Evolutionary conservation across 2,329 filamentous ascomycete genomes (phyloP).

Genomic region (Huntiella decipiens): DNA sequence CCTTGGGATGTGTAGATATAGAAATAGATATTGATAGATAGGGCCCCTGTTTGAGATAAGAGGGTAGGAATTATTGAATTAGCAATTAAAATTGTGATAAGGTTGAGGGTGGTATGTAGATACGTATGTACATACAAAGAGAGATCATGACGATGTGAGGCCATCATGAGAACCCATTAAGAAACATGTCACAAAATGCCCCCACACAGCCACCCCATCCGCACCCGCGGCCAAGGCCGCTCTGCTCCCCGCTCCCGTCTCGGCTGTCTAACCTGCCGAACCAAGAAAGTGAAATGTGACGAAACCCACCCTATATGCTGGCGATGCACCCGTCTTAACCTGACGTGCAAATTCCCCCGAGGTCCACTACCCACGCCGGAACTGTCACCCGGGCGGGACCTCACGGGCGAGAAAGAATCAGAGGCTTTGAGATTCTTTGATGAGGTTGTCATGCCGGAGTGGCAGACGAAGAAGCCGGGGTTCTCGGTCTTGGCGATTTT

Average conservation of each 20-base stretch:
- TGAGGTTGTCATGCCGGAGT: not conserved
- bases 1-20: too few relatives aligned
- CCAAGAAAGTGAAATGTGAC: constrained; percentile 3
- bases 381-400: not conserved
- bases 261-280: not conserved
- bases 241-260: constrained; percentile 1
- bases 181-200: not conserved
- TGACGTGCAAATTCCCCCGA: not conserved
- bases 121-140: too few relatives aligned
- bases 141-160: too few relatives aligned
- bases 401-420: not conserved
- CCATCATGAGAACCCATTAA: too few relatives aligned
- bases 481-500: not conserved
- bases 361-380: not conserved
- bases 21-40: too few relatives aligned
- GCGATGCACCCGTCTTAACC: constrained; percentile 1
- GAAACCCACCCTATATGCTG: constrained; percentile 1
- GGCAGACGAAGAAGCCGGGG: constrained; percentile 1
- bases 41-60: too few relatives aligned
- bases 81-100: too few relatives aligned
- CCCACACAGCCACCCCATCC: not conserved
- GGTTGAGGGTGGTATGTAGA: too few relatives aligned
- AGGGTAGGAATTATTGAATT: too few relatives aligned
- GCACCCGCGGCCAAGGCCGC: not conserved
- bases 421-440: not conserved